Percentiles rank a stretch among this genome's conserved stretches.
Conservation (phyloP, 768 basidiomycete species). For the Coprinopsis sp. region DNA sequence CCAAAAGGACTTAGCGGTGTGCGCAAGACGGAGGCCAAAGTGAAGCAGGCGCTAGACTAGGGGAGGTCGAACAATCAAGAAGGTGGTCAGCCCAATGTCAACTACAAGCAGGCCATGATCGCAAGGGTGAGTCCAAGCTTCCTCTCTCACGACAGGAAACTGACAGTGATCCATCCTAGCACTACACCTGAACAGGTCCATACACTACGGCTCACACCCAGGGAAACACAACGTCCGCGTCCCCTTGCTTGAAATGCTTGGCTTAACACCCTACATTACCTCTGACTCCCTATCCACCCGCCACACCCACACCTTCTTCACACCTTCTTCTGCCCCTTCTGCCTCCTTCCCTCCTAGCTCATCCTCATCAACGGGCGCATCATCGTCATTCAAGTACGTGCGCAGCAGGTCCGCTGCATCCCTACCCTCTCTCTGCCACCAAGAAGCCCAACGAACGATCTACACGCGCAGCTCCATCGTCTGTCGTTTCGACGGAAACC, state of each 20-base stretch:
- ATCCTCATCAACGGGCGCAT: too few species aligned
- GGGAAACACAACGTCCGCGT: constrained; percentile 83
- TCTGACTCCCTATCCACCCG: constrained; percentile 69
- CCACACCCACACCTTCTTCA: constrained; percentile 69
- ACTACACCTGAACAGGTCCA: constrained; percentile 88
- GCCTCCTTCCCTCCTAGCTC: too few species aligned
- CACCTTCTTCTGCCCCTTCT: constrained; percentile 38
- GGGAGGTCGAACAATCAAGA: constrained; percentile 72
- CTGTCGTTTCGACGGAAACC: constrained; percentile 90
- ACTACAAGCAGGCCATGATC: constrained; percentile 89
- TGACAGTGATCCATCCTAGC: constrained; percentile 68
- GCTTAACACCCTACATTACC: constrained; percentile 85
- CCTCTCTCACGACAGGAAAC: background rate
- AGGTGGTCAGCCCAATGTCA: constrained; percentile 65
- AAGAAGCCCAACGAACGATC: constrained; percentile 49
- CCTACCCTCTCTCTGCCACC: constrained; percentile 47
- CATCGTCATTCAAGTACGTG: constrained; percentile 20
- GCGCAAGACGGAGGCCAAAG: constrained; percentile 53
- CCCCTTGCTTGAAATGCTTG: constrained; percentile 81
- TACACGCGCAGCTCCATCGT: constrained; percentile 86
- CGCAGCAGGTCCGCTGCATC: constrained; percentile 50
- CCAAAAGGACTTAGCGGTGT: constrained; percentile 70
- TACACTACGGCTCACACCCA: constrained; percentile 70
- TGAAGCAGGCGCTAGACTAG: constrained; percentile 63
- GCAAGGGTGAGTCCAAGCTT: constrained; percentile 58